Evolutionary conservation across 2,329 filamentous ascomycete species (phyloP).

Genomic region (Exophiala oligosperma): DNA sequence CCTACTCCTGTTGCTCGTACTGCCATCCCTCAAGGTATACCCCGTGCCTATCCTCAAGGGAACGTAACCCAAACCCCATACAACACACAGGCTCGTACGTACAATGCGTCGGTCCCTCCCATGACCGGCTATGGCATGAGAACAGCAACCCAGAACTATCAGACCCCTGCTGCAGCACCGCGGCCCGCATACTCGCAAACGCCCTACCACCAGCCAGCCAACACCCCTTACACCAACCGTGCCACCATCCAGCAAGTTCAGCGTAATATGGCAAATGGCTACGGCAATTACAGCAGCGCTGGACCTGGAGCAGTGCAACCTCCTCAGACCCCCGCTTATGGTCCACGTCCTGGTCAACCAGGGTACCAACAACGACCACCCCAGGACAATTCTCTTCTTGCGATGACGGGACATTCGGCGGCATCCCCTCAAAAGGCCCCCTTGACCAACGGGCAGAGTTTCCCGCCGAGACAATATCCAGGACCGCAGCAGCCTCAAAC

Average conservation of each 20-base stretch:
- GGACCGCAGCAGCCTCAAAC: slow-evolving; percentile 7
- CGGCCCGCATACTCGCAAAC: slow-evolving; percentile 37
- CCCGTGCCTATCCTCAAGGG: slow-evolving; percentile 24
- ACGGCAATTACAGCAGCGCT: slow-evolving; percentile 12
- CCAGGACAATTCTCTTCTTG: slow-evolving; percentile 21
- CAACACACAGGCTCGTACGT: slow-evolving; percentile 22
- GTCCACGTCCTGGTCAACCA: slow-evolving; percentile 29
- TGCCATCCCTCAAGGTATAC: slow-evolving; percentile 12
- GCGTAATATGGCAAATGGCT: slow-evolving; percentile 41
- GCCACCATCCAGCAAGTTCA: slow-evolving; percentile 43
- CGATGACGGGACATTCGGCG: slow-evolving; percentile 10
- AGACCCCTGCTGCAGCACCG: slow-evolving; percentile 36
- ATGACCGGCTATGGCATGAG: slow-evolving; percentile 35
- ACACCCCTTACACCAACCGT: slow-evolving; percentile 34
- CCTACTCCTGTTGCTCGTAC: slow-evolving; percentile 35
- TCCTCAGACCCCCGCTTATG: slow-evolving; percentile 25
- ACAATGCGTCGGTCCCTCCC: slow-evolving; percentile 26
- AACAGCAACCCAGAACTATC: slow-evolving; percentile 31
- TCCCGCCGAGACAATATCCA: slow-evolving; percentile 12
- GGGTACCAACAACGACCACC: slow-evolving; percentile 32
- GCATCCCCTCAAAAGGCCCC: slow-evolving; percentile 25
- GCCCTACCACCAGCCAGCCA: slow-evolving; percentile 37
- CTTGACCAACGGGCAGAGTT: slow-evolving; percentile 24
- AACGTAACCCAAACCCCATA: slow-evolving; percentile 22
- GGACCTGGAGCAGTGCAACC: slow-evolving; percentile 8